Evolutionary conservation across 2,329 filamentous ascomycete genomes (phyloP), one percentile per base, ranked within the genome.

Genomic region (Colletotrichum sp.): DNA sequence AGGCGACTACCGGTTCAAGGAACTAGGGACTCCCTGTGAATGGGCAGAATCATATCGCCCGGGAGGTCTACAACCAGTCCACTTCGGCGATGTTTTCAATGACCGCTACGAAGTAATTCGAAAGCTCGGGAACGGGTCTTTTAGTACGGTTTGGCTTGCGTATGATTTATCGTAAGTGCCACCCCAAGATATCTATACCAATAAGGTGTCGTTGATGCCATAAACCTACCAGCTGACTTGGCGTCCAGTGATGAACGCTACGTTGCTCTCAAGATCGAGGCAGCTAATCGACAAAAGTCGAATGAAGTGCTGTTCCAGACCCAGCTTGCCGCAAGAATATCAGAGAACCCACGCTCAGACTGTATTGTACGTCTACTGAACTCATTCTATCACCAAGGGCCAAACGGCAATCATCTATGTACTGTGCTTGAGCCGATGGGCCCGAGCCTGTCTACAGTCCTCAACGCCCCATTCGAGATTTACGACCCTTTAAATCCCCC

Each of bases 401-500:
- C 84, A 4, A 84, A 84, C 6, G 83, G 83, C 5, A 77, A 36
- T 2, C 83, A 85, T 34, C 77, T 78, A 15, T 85, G 82, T 39
- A 77, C 83, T 1, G 78, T 83, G 1, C 81, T 81, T 34, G 80
- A 84, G 49, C 79, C 80, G 3, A 83, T 84, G 81, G 84, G 81
- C 1, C 80, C 79, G 9, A 78, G 79, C n/a, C 66, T 82, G 70
- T 70, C 68, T 3, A 4, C 36, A 3, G 39, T 81, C 24, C 65
- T 81, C 4, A 79, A 80, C 4, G 77, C 64, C 24, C 55, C 72
- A 2, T 62, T 60, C 9, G 78, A 80, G 34, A 18, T 55, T 1
- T 52, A 60, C 26, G 66, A 77, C 9, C 60, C 68, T 2, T n/a
- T 18, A 4, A 57, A 68, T 0, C 26, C 44, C 2, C 65, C 65